Conservation (phyloP, 2,329 filamentous ascomycete genomes). For the Cladosporium sp. region DNA sequence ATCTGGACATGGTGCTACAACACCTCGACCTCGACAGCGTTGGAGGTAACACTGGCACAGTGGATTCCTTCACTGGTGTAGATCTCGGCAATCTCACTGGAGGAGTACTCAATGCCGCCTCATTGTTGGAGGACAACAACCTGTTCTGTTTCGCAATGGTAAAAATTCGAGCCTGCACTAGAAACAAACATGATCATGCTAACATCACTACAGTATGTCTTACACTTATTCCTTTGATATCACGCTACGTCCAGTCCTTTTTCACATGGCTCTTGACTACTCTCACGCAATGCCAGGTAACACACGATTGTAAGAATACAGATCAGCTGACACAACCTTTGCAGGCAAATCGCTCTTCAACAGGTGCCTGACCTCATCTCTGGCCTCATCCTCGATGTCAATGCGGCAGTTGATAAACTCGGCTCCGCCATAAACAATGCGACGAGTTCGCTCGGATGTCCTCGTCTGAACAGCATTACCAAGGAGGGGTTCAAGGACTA, state of each 20-base stretch:
- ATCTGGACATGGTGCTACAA: conserved; percentile 15
- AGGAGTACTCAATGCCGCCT: conserved; percentile 7
- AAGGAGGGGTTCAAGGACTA: conserved; percentile 24
- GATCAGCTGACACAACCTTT: background rate
- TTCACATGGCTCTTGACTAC: background rate
- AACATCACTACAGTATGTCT: background rate
- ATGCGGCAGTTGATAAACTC: background rate
- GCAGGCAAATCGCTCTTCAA: background rate
- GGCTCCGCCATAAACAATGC: conserved; percentile 14
- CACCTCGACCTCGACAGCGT: conserved; percentile 28
- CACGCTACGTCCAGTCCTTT: background rate
- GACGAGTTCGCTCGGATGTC: conserved; percentile 23
- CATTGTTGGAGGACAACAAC: conserved; percentile 40
- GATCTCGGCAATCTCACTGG: conserved; percentile 31
- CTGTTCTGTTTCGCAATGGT: conserved; percentile 37
- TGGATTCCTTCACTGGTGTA: conserved; percentile 32
- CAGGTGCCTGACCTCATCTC: background rate
- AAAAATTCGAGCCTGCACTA: too few species aligned
- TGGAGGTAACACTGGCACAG: conserved; percentile 35
- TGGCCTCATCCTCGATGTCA: background rate
- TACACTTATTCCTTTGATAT: background rate
- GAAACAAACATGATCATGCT: background rate
- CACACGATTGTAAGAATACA: background rate
- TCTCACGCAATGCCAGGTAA: background rate
- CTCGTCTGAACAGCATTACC: conserved; percentile 24